A percentile compares a stretch with the other conserved stretches of the same genome.
Conservation (phyloP, 2,329 filamentous ascomycete species). For the Leptographium galeiforme region DNA sequence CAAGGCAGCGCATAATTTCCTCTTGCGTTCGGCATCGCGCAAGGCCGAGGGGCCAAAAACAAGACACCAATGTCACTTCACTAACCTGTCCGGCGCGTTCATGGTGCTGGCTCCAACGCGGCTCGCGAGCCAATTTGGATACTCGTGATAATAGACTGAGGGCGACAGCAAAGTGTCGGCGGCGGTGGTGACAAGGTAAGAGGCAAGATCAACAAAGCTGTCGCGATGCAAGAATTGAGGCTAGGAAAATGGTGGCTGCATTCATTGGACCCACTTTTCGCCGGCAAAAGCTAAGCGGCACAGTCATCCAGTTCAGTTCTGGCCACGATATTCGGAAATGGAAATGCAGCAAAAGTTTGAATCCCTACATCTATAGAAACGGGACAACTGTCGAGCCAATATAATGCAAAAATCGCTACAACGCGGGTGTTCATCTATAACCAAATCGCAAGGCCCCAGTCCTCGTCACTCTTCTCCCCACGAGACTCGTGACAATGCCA, state of each 20-base stretch:
- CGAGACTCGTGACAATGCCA: no score
- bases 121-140: neutral
- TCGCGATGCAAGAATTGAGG: neutral
- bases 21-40: no score
- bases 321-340: no score
- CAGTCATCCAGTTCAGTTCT: no score
- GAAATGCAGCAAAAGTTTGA: no score
- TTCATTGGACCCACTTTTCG: neutral
- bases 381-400: neutral
- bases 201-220: neutral
- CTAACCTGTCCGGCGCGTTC: slow-evolving; percentile 45
- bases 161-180: neutral
- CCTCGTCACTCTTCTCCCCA: no score
- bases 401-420: no score
- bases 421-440: neutral
- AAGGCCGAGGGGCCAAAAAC: neutral
- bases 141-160: neutral
- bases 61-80: slow-evolving; percentile 6
- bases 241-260: neutral
- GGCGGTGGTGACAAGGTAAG: neutral
- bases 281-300: no score
- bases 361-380: neutral
- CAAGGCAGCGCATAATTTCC: no score
- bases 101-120: slow-evolving; percentile 19
- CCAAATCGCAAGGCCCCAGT: neutral